phyloP scores from a whole-genome alignment of 371 early-diverging fungal species.

The Mycotypha africana region DNA sequence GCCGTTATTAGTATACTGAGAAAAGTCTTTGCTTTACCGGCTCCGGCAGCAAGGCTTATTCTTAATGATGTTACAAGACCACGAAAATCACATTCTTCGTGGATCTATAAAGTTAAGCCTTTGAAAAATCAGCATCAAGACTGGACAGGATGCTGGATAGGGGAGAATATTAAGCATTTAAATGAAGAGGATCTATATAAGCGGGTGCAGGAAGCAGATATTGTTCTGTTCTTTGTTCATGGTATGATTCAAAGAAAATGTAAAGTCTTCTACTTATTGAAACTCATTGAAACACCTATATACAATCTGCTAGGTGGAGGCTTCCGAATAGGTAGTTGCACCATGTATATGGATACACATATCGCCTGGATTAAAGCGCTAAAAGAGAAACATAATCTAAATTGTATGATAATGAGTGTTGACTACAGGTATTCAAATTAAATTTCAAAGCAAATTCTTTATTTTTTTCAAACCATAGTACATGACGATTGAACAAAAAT shows the following conservation, averaged over 20 bases:
- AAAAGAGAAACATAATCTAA: conserved; percentile 34
- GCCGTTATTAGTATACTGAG: conserved; percentile 34
- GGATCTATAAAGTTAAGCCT: conserved; percentile 27
- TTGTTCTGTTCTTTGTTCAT: conserved; percentile 42
- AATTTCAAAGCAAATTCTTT: neutral
- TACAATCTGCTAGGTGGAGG: conserved; percentile 32
- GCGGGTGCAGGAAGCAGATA: conserved; percentile 34
- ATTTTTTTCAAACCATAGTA: neutral
- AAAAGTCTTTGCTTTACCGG: conserved; percentile 37
- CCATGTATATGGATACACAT: conserved; percentile 47
- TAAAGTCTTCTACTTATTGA: no score
- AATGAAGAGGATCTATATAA: conserved; percentile 15
- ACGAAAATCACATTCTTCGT: conserved; percentile 32
- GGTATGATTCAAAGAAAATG: no score
- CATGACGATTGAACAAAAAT: no score
- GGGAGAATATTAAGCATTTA: conserved; percentile 28
- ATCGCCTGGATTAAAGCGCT: conserved; percentile 33
- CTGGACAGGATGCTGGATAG: conserved; percentile 51
- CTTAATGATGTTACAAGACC: conserved; percentile 39
- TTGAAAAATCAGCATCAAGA: conserved; percentile 13
- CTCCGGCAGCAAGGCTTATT: conserved; percentile 42
- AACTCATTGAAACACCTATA: neutral
- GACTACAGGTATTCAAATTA: conserved; percentile 23
- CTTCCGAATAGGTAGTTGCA: conserved; percentile 41
- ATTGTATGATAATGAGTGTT: conserved; percentile 38